These are phyloP conservation scores for Moesziomyces parantarcticus DNA, from an alignment of 1,284 basidiomycete species.

Conservation along the genomic window DNA sequence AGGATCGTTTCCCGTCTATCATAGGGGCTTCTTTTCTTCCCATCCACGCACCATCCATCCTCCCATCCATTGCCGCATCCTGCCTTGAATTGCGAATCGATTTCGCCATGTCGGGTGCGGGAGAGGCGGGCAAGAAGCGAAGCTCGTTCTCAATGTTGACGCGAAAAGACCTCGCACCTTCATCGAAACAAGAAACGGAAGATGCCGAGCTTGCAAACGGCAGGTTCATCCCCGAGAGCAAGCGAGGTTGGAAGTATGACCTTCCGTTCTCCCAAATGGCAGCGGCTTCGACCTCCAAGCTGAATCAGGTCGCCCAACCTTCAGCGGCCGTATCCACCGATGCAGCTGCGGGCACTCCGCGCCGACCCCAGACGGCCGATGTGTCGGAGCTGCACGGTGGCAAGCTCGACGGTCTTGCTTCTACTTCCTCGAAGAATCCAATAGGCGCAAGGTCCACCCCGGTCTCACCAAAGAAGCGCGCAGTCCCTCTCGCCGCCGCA, in stretches of 20 bases:
- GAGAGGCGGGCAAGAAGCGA: slow-evolving; percentile 32
- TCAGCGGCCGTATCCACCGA: not conserved
- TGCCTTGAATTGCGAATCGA: no score
- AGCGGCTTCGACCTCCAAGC: slow-evolving; percentile 2
- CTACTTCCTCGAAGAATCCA: not conserved
- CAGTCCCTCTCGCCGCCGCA: not conserved
- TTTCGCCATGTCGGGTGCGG: slow-evolving; percentile 11
- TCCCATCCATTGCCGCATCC: not conserved
- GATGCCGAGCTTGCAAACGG: slow-evolving; percentile 19
- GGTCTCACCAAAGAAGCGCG: slow-evolving; percentile 9
- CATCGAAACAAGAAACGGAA: slow-evolving; percentile 1
- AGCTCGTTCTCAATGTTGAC: slow-evolving; percentile 27
- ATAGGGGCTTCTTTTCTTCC: no score
- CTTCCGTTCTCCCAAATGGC: slow-evolving; percentile 1
- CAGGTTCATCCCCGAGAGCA: slow-evolving; percentile 37
- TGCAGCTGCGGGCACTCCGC: not conserved
- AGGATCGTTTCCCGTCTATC: no score
- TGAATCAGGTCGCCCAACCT: not conserved
- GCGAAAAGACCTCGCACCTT: slow-evolving; percentile 1
- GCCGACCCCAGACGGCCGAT: not conserved
- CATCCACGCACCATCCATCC: not conserved
- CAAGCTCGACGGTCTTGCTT: not conserved
- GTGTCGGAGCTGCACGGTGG: not conserved
- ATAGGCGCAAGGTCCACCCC: not conserved
- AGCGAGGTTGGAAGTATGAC: slow-evolving; percentile 39